A percentile compares a stretch with the other conserved stretches of the same genome.
phyloP scores from a whole-genome alignment of 2,329 filamentous ascomycete species.

The Epichloe glyceriae region DNA sequence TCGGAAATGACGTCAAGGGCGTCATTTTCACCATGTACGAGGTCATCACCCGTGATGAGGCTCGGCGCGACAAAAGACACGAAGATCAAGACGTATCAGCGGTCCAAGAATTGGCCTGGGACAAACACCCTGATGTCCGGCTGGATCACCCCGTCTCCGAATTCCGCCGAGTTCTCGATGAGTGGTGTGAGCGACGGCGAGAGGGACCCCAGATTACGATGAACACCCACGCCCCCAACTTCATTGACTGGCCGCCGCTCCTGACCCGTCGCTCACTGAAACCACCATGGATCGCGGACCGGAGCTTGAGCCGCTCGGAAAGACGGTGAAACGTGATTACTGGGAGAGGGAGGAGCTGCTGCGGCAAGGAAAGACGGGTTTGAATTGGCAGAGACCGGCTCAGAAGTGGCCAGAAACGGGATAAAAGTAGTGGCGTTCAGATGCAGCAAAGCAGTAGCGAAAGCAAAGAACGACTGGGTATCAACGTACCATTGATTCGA shows the following conservation, averaged over 20 bases:
- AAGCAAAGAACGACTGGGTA: no score
- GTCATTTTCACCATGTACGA: conserved; percentile 24
- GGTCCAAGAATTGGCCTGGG: conserved; percentile 15
- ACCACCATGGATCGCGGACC: no score
- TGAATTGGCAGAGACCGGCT: no score
- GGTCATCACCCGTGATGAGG: conserved; percentile 19
- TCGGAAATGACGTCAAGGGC: conserved; percentile 19
- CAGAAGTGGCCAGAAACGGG: no score
- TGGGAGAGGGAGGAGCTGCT: no score
- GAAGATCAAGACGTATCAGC: conserved; percentile 13
- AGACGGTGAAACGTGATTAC: no score
- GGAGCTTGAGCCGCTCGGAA: no score
- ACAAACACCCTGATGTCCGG: conserved; percentile 17
- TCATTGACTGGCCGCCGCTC: not conserved
- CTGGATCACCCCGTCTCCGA: conserved; percentile 19
- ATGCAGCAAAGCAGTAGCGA: no score
- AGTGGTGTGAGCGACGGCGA: conserved; percentile 14
- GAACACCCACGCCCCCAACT: not conserved
- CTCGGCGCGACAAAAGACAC: conserved; percentile 11
- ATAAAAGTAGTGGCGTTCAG: no score
- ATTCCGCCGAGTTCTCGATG: conserved; percentile 14
- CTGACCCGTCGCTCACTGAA: no score
- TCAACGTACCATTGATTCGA: no score
- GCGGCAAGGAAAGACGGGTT: no score
- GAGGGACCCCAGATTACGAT: not conserved